Evolutionary conservation across 2,329 filamentous ascomycete species (phyloP), one percentile per base, ranked within the genome.

Genomic region (Cladorrhinum sp.): DNA sequence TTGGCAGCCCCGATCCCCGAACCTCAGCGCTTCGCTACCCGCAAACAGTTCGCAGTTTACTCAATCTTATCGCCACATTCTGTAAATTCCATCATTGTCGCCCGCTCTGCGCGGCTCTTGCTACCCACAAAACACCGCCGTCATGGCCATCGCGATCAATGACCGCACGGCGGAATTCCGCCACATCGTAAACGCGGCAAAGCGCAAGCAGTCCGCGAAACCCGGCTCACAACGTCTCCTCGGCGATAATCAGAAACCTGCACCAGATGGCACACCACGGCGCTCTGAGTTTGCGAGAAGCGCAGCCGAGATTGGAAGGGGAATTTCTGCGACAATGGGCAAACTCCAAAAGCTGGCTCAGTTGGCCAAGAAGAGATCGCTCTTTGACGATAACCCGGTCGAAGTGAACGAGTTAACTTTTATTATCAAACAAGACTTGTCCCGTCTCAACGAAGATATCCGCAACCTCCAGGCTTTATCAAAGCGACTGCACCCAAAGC

Each of bases 391-490:
- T 78, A 86, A 91, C 73, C 92, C 95, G 0, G 91, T 97, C 58
- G 95, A 99, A 77, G 97, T 98, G 74, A 95, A 95, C 74, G 92
- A 98, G 64, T 64, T 97, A 74, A 97, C 93, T 5, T 97, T 93
- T 71, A 90, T 98, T 72, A 97, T 98, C 81, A 98, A 98, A 78
- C 93, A 98, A 80, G 93, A 98, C 71, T 85, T 98, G 56, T 91
- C 92, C 1, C 86, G 80, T 9, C 74, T 86, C 22, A 98, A 97
- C 76, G 87, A 92, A 67, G 90, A 96, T 72, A 98, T 98, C 68
- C 89, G 90, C 50, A 81, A 82, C 9, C 80, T 99, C n/a, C 91
- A 96, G 72, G 78, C 83, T 6, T 81, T 97, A 50, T 89, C 92
- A 13, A 85, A 87, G 57, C 84, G 90, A 61, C 88, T 93, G 74